These are phyloP conservation scores for Didymella pinodella DNA, from an alignment of 2,329 filamentous ascomycete genomes.

Conservation along the genomic window DNA sequence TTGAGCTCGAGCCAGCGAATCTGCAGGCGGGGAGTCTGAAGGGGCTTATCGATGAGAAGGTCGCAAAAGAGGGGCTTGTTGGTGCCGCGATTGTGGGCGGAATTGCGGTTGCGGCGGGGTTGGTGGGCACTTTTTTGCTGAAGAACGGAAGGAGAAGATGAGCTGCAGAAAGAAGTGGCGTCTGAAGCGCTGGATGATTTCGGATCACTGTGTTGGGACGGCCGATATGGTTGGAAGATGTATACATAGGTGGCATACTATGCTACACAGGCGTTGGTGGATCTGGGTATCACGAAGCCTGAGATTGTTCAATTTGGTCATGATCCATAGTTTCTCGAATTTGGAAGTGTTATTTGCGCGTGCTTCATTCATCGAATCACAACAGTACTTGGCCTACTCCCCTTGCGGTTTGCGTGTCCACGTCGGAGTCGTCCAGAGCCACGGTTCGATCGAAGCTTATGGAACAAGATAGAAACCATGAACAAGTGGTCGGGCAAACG, in stretches of 20 bases:
- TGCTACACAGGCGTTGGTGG: slow-evolving; percentile 40
- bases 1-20: slow-evolving; percentile 91
- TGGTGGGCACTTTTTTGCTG: slow-evolving; percentile 87
- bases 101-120: slow-evolving; percentile 89
- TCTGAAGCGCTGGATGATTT: neutral
- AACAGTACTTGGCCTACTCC: neutral
- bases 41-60: slow-evolving; percentile 91
- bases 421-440: neutral
- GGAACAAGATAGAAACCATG: slow-evolving; percentile 35
- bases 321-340: slow-evolving; percentile 15
- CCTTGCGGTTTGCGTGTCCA: too few species aligned
- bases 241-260: neutral
- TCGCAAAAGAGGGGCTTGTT: slow-evolving; percentile 90
- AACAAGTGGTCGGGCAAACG: slow-evolving; percentile 31
- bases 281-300: slow-evolving; percentile 25
- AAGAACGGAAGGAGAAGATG: slow-evolving; percentile 65
- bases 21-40: slow-evolving; percentile 88
- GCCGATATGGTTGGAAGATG: neutral
- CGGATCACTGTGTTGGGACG: neutral
- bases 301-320: slow-evolving; percentile 8
- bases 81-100: slow-evolving; percentile 95
- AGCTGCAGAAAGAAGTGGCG: neutral
- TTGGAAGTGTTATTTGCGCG: neutral
- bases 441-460: slow-evolving; percentile 33
- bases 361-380: neutral